phyloP scores from a whole-genome alignment of 352 stramenopile species.

The Phytophthora pini region DNA sequence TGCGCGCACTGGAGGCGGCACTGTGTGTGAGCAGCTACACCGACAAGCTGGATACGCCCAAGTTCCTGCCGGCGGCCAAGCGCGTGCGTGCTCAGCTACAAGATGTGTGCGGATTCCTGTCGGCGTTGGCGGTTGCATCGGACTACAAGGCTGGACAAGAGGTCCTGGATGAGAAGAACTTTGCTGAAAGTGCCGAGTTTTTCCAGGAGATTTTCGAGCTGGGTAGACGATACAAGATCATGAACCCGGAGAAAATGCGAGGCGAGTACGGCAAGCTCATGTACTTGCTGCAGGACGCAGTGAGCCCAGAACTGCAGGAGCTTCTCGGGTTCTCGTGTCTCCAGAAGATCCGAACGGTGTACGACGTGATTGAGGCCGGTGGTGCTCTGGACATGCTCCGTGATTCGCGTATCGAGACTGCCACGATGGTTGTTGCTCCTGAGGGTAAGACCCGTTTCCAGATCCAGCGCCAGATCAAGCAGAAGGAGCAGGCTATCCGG shows the following conservation, averaged over 20 bases:
- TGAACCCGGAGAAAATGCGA: constrained; percentile 98
- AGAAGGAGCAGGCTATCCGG: constrained; percentile 93
- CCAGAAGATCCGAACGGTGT: constrained; percentile 90
- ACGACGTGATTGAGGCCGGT: constrained; percentile 83
- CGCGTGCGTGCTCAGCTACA: constrained; percentile 90
- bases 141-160: constrained; percentile 90
- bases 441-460: constrained; percentile 87
- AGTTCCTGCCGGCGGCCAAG: constrained; percentile 74
- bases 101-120: constrained; percentile 92
- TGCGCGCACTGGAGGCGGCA: constrained; percentile 94
- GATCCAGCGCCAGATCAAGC: constrained; percentile 94
- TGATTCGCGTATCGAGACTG: constrained; percentile 91
- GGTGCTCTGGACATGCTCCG: constrained; percentile 79
- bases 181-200: constrained; percentile 87
- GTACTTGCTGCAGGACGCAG: constrained; percentile 93
- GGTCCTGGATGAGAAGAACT: constrained; percentile 91
- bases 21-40: constrained; percentile 95
- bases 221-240: constrained; percentile 97
- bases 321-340: constrained; percentile 88
- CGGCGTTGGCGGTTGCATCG: constrained; percentile 90
- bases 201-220: constrained; percentile 95
- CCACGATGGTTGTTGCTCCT: constrained; percentile 95
- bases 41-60: constrained; percentile 88
- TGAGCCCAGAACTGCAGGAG: constrained; percentile 82
- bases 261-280: constrained; percentile 97